Percentiles rank a stretch among this genome's conserved stretches.
phyloP scores from a whole-genome alignment of 2,329 filamentous ascomycete genomes.

The Talaromyces sp. region DNA sequence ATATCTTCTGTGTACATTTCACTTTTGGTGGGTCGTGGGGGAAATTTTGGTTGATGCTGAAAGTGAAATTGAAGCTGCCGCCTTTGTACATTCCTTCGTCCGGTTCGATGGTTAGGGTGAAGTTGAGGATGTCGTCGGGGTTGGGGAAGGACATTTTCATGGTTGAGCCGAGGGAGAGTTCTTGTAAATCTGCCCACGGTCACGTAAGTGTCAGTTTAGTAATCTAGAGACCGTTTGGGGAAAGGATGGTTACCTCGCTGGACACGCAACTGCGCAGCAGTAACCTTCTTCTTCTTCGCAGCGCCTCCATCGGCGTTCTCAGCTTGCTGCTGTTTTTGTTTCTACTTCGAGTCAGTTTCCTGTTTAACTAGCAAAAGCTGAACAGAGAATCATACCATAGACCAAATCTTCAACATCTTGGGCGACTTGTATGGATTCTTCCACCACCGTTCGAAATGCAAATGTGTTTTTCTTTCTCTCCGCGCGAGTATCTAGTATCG shows the following conservation, averaged over 20 bases:
- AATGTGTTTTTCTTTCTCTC: neutral
- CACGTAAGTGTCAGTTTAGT: neutral
- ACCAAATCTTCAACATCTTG: constrained; percentile 12
- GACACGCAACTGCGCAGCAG: constrained; percentile 88
- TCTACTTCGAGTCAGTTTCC: constrained; percentile 25
- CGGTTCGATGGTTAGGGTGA: constrained; percentile 50
- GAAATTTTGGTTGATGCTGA: constrained; percentile 91
- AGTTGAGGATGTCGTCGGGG: constrained; percentile 59
- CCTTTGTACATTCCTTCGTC: constrained; percentile 75
- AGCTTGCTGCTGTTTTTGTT: constrained; percentile 92
- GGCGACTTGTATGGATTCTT: neutral
- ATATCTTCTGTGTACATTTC: constrained; percentile 95
- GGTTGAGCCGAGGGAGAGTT: constrained; percentile 52
- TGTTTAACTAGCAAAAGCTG: neutral
- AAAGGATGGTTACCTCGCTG: constrained; percentile 74
- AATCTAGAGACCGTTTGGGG: neutral
- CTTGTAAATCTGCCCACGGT: constrained; percentile 45
- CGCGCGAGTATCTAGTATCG: neutral
- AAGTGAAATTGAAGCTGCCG: constrained; percentile 84
- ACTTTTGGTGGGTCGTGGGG: constrained; percentile 98
- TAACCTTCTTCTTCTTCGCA: constrained; percentile 97
- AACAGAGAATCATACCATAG: neutral
- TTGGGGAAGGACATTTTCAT: constrained; percentile 60
- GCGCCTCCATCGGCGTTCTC: constrained; percentile 82
- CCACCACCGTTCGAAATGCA: neutral